A percentile compares a stretch with the other conserved stretches of the same genome.
phyloP scores from a whole-genome alignment of 257 asterid genomes.

The Mitragyna speciosa region DNA sequence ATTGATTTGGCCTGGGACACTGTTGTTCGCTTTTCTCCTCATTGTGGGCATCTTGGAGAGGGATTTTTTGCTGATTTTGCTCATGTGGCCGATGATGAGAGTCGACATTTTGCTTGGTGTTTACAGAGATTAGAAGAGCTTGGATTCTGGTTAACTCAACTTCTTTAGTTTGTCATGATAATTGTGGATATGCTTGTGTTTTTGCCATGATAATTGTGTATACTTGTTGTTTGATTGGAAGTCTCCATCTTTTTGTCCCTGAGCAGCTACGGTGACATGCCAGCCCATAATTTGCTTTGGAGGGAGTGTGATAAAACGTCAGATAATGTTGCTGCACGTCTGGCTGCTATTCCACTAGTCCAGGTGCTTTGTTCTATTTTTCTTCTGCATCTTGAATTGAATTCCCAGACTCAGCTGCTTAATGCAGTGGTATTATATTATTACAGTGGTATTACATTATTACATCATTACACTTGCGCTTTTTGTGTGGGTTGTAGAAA shows the following conservation, averaged over 20 bases:
- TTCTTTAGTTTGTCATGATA: background rate
- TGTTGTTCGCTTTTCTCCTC: conserved; percentile 87
- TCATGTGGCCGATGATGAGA: conserved; percentile 94
- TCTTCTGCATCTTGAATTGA: background rate
- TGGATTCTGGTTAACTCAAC: conserved; percentile 59
- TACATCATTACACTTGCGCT: too few relatives aligned
- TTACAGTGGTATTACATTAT: too few relatives aligned
- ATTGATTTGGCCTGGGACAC: conserved; percentile 99
- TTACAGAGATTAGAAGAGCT: conserved; percentile 86
- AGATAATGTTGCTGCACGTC: conserved; percentile 78
- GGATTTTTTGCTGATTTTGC: conserved; percentile 96
- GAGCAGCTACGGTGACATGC: conserved; percentile 89
- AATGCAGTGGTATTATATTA: background rate
- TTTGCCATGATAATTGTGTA: background rate
- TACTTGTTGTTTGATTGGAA: background rate
- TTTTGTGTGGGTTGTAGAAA: background rate
- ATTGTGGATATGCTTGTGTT: background rate
- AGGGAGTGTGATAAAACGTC: conserved; percentile 92
- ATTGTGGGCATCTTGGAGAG: conserved; percentile 62
- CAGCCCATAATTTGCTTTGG: conserved; percentile 92
- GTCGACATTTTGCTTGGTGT: conserved; percentile 96
- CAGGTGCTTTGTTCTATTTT: conserved; percentile 49
- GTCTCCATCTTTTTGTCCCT: conserved; percentile 20
- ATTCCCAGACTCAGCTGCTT: background rate
- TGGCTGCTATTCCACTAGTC: conserved; percentile 88